A percentile compares a stretch with the other conserved stretches of the same genome.
Evolutionary conservation across 2,329 filamentous ascomycete species (phyloP).

Genomic region (Pestalotiopsis sp.): DNA sequence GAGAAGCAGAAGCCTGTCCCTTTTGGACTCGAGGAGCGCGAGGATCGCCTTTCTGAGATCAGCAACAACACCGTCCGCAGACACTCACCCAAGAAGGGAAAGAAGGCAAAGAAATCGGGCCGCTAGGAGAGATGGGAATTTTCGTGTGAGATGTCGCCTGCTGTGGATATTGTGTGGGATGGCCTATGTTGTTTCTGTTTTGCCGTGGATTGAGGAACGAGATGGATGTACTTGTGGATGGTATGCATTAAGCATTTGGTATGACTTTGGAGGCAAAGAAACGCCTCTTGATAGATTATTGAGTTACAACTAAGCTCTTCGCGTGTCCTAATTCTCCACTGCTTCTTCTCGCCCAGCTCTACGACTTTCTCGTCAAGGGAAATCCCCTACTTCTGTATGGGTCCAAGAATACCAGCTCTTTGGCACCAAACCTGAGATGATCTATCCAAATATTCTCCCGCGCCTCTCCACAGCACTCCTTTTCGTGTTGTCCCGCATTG

Average conservation of each 20-base stretch:
- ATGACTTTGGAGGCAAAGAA: not conserved
- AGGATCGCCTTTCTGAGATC: not conserved
- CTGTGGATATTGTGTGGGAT: not conserved
- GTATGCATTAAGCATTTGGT: too few species aligned
- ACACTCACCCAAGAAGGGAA: not conserved
- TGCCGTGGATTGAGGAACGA: not conserved
- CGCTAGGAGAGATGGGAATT: not conserved
- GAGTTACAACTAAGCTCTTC: not conserved
- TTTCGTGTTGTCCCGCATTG: not conserved
- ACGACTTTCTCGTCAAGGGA: not conserved
- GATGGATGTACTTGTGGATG: too few species aligned
- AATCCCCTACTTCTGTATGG: not conserved
- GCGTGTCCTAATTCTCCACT: not conserved
- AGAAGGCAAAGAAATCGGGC: not conserved
- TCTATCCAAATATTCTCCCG: conserved; percentile 2
- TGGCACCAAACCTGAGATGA: not conserved
- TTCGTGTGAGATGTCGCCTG: not conserved
- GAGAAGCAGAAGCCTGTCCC: not conserved
- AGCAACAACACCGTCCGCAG: not conserved
- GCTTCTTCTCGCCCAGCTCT: not conserved
- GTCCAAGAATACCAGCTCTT: conserved; percentile 3
- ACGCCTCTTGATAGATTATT: not conserved
- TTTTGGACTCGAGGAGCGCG: not conserved
- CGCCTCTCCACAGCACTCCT: not conserved
- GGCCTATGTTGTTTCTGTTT: not conserved